phyloP scores from a whole-genome alignment of 2,329 filamentous ascomycete species.

The Thermothelomyces thermophilus region DNA sequence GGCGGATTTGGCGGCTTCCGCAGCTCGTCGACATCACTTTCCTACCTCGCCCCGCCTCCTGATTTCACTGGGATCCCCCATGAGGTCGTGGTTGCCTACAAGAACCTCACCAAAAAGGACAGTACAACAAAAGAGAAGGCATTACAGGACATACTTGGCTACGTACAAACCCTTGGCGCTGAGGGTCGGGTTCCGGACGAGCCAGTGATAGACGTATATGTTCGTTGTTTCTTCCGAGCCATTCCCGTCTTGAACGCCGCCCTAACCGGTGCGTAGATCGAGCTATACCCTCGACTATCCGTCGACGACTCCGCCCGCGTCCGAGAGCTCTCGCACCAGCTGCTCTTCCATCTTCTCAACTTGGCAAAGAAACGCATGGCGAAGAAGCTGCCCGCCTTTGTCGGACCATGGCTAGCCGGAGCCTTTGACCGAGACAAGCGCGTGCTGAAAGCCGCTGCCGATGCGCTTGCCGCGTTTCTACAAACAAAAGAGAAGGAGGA shows the following conservation, averaged over 20 bases:
- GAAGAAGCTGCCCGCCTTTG: slow-evolving; percentile 66
- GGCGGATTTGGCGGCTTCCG: slow-evolving; percentile 38
- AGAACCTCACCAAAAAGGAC: slow-evolving; percentile 89
- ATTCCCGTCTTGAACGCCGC: not conserved
- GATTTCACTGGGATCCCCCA: slow-evolving; percentile 73
- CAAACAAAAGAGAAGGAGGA: slow-evolving; percentile 70
- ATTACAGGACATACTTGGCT: slow-evolving; percentile 71
- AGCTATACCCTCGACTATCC: slow-evolving; percentile 79
- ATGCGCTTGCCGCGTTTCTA: slow-evolving; percentile 70
- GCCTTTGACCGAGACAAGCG: slow-evolving; percentile 77
- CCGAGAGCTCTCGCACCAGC: slow-evolving; percentile 72
- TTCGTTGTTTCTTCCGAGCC: slow-evolving; percentile 37
- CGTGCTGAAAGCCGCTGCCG: slow-evolving; percentile 68
- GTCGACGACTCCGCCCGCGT: slow-evolving; percentile 86
- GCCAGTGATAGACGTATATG: slow-evolving; percentile 81
- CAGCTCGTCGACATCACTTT: slow-evolving; percentile 51
- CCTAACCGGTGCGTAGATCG: slow-evolving; percentile 49
- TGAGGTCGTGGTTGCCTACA: slow-evolving; percentile 81
- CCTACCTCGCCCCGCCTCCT: slow-evolving; percentile 80
- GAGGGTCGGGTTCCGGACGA: slow-evolving; percentile 66
- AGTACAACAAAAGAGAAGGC: slow-evolving; percentile 86
- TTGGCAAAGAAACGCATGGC: slow-evolving; percentile 76
- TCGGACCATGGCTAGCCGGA: slow-evolving; percentile 87
- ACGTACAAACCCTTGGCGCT: slow-evolving; percentile 50
- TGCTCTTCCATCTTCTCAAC: slow-evolving; percentile 59